Evolutionary conservation across 2,329 filamentous ascomycete species (phyloP).

Genomic region (Trichoderma sp.): DNA sequence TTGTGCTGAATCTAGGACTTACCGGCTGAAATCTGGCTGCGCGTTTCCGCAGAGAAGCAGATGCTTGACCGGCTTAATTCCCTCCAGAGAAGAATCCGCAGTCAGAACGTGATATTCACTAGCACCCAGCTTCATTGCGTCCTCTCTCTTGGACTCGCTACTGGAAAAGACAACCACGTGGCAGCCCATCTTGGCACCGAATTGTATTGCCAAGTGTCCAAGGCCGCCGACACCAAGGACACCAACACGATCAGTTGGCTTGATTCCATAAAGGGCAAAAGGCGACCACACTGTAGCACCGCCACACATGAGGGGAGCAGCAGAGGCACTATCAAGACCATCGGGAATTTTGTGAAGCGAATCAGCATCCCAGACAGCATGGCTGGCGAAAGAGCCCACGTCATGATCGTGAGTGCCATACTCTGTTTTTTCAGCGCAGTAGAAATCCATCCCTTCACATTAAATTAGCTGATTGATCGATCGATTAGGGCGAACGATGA

Average conservation of each 20-base stretch:
- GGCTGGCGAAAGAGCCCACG: slow-evolving; percentile 43
- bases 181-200: slow-evolving; percentile 63
- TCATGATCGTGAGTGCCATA: slow-evolving; percentile 38
- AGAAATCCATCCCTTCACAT: slow-evolving; percentile 29
- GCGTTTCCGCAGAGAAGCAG: slow-evolving; percentile 17
- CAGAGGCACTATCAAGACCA: slow-evolving; percentile 54
- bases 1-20: background rate
- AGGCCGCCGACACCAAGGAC: slow-evolving; percentile 66
- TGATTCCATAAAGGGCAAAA: slow-evolving; percentile 63
- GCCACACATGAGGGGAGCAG: slow-evolving; percentile 76
- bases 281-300: slow-evolving; percentile 69
- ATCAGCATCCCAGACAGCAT: slow-evolving; percentile 39
- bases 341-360: slow-evolving; percentile 59
- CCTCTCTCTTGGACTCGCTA: slow-evolving; percentile 56
- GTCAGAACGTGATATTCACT: slow-evolving; percentile 11
- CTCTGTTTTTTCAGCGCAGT: slow-evolving; percentile 34
- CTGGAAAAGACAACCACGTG: slow-evolving; percentile 60
- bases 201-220: slow-evolving; percentile 65
- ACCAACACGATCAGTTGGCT: slow-evolving; percentile 69
- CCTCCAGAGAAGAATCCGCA: background rate
- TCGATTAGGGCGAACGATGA: rapidly evolving
- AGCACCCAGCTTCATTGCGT: slow-evolving; percentile 24
- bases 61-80: slow-evolving; percentile 13
- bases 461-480: background rate
- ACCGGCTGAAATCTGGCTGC: slow-evolving; percentile 4